phyloP scores from a whole-genome alignment of 176 grass and related monocot genomes.

The Saccharum officinarum region DNA sequence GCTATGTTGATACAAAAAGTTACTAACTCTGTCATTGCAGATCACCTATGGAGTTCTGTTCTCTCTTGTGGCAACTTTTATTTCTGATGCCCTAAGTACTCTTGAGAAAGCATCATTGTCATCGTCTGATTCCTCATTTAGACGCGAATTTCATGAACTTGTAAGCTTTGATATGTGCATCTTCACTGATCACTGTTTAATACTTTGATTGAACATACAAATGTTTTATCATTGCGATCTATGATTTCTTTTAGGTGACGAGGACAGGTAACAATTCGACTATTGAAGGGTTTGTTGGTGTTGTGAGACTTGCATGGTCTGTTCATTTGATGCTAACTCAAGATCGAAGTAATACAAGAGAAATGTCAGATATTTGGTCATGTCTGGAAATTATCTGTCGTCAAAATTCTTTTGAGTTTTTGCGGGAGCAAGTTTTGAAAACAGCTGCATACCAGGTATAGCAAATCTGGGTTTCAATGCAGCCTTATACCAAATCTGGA shows the following conservation, averaged over 20 bases:
- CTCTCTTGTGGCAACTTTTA: conserved; percentile 72
- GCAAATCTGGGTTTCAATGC: neutral
- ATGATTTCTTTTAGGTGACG: conserved; percentile 60
- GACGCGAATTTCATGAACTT: conserved; percentile 84
- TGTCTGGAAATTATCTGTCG: conserved; percentile 77
- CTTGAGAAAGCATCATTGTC: conserved; percentile 45
- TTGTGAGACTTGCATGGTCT: conserved; percentile 81
- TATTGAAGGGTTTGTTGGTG: conserved; percentile 74
- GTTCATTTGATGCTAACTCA: conserved; percentile 93
- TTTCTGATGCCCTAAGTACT: conserved; percentile 81
- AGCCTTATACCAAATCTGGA: conserved; percentile 27
- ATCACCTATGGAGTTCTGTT: conserved; percentile 74
- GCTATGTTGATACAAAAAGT: neutral
- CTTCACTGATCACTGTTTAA: conserved; percentile 20
- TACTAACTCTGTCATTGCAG: conserved; percentile 48
- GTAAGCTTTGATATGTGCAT: conserved; percentile 47
- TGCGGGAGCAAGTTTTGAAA: conserved; percentile 61
- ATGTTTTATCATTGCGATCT: conserved; percentile 35
- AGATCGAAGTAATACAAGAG: conserved; percentile 61
- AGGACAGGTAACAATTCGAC: conserved; percentile 57
- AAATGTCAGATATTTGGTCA: conserved; percentile 58
- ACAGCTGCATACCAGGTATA: conserved; percentile 87
- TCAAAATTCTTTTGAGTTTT: conserved; percentile 79
- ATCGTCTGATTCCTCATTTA: conserved; percentile 76
- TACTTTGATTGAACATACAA: conserved; percentile 15